A percentile compares a stretch with the other conserved stretches of the same genome.
These are phyloP conservation scores for Pleurotus pulmonarius DNA, from an alignment of 768 basidiomycete genomes.

Conservation along the genomic window DNA sequence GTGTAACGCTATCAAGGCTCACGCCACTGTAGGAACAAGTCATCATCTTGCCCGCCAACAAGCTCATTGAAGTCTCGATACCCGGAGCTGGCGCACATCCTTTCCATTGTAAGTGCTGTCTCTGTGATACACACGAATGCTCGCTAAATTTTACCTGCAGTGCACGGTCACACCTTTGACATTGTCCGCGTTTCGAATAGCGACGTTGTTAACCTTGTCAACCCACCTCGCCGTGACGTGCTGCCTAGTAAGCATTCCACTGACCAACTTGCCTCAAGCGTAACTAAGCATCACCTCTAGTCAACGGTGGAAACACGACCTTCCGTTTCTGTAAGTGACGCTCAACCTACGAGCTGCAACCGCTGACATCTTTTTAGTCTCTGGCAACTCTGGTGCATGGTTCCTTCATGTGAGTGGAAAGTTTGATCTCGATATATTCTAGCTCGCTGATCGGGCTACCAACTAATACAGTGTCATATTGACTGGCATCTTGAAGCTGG, in stretches of 20 bases:
- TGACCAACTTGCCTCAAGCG: neutral
- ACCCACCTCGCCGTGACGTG: slow-evolving; percentile 24
- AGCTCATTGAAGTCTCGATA: slow-evolving; percentile 44
- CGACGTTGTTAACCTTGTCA: slow-evolving; percentile 23
- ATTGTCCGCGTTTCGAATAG: slow-evolving; percentile 20
- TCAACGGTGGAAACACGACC: slow-evolving; percentile 31
- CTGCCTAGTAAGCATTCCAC: slow-evolving; percentile 21
- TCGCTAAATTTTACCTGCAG: slow-evolving; percentile 8
- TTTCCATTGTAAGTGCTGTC: slow-evolving; percentile 23
- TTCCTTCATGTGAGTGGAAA: slow-evolving; percentile 34
- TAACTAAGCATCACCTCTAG: slow-evolving; percentile 8
- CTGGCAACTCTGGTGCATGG: slow-evolving; percentile 62
- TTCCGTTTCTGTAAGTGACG: slow-evolving; percentile 28
- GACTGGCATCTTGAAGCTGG: slow-evolving; percentile 35
- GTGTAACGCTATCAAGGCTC: neutral
- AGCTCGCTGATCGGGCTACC: neutral
- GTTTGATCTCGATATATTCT: slow-evolving; percentile 13
- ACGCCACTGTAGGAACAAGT: slow-evolving; percentile 12
- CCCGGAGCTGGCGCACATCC: slow-evolving; percentile 37
- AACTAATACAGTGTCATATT: slow-evolving; percentile 21
- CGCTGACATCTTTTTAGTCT: too few species aligned
- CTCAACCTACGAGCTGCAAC: too few species aligned
- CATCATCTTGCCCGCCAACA: slow-evolving; percentile 34
- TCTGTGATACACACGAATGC: neutral
- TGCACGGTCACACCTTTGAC: slow-evolving; percentile 29